Evolutionary conservation across 495 filamentous ascomycete genomes (phyloP), one percentile per base, ranked within the genome.

Genomic region (Amniculicola lignicola): DNA sequence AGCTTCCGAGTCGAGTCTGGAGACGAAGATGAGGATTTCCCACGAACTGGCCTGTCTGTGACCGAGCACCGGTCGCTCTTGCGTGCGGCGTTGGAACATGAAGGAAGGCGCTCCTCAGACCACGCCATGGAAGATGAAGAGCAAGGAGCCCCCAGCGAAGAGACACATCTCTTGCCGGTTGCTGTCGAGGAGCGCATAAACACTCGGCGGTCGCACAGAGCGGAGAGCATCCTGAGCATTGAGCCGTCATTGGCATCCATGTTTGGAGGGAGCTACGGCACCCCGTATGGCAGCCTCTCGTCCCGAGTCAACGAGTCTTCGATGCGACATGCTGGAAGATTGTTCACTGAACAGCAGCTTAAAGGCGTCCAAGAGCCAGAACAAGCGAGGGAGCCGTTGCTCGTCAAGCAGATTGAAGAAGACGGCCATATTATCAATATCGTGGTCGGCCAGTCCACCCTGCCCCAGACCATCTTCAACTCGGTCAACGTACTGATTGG

Each of bases 401-500:
- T 96, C 19, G 83, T 96, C 38, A 94, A 89, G 70, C 83, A 89
- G 66, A 80, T 94, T 68, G 77, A 79, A 52, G 88, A 93, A 64
- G 90, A 95, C 67, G 93, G 93, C 21, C 88, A 86, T 53, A 75
- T 90, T 15, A 82, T 94, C 23, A 77, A 87, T 64, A 78, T 91
- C 22, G 82, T 97, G 5, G 81, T 93, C 53, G 93, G 93, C 29
- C 90, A 92, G 75, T 94, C 88, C 9, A 98, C 93, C 2, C 73
- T 96, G 24, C 90, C 92, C 1, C 93, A 98, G 73, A 97, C 93
- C 0, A 78, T 96, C 54, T 95, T 98, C 73, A 98, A 98, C 68
- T 93, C 89, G 14, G 90, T 94, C 47, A 98, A 98, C 66, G 89
- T 95, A 29, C 72, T 98, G 35, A 91, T 98, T 56, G 93, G 93